These are phyloP conservation scores for Pueraria montana DNA, from an alignment of 306 rosid species.

Conservation along the genomic window DNA sequence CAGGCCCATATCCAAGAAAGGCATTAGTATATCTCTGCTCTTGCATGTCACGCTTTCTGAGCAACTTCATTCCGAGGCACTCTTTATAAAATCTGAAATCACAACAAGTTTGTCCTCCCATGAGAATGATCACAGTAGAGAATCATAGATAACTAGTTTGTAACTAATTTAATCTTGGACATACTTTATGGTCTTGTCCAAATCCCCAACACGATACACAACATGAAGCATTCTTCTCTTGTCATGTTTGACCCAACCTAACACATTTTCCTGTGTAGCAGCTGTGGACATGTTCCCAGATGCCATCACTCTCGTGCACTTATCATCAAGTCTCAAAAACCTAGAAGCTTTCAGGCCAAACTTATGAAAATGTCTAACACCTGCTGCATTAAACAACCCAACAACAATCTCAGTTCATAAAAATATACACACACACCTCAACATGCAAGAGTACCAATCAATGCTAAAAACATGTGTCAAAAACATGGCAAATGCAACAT, in stretches of 20 bases:
- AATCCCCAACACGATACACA: constrained; percentile 88
- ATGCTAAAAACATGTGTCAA: background rate
- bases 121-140: constrained; percentile 2
- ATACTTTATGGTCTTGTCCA: constrained; percentile 90
- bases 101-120: constrained; percentile 34
- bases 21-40: constrained; percentile 87
- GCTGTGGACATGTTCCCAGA: constrained; percentile 60
- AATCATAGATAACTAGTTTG: constrained; percentile 17
- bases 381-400: constrained; percentile 67
- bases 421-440: constrained; percentile 14
- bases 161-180: background rate
- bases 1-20: constrained; percentile 92
- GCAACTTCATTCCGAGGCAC: constrained; percentile 90
- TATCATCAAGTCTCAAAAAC: constrained; percentile 62
- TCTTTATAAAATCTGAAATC: constrained; percentile 83
- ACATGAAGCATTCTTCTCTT: constrained; percentile 83
- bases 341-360: constrained; percentile 68
- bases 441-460: constrained; percentile 6
- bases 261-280: constrained; percentile 70
- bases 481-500: constrained; percentile 11
- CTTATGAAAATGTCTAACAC: constrained; percentile 54
- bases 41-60: constrained; percentile 82
- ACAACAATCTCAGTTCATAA: constrained; percentile 40
- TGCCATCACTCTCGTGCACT: constrained; percentile 52
- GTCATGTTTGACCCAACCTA: constrained; percentile 86